Evolutionary conservation across 2,329 filamentous ascomycete genomes (phyloP), one percentile per base, ranked within the genome.

Genomic region (Penicillium sp.): DNA sequence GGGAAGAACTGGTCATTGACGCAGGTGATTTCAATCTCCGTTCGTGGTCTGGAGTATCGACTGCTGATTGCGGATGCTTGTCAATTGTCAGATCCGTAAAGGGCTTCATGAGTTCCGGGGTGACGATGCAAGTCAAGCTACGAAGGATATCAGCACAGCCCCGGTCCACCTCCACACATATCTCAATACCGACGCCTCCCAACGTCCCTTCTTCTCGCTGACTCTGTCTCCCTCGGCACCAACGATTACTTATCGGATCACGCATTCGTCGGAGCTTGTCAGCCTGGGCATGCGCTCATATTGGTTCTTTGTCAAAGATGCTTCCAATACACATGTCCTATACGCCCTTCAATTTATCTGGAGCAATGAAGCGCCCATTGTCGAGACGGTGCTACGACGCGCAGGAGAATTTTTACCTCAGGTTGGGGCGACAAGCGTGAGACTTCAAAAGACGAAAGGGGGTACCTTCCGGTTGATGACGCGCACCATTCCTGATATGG

Each of bases 281-380:
- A 41, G n/a, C 5, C 11, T 60, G 4, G 59, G 59, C 3, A 36
- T 43, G 32, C 59, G 57, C 18, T 60, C 59, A 8, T 41, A 58
- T 32, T 61, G 59, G 59, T 59, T 46, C 39, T 58, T 61, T 14
- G 59, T 61, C 29, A 61, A 60, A 49, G 59, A 61, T n/a, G 2
- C 47, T 4, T 58, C 57, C 23, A 61, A 59, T 23, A 61, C 48
- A 13, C 59, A 60, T 32, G 42, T 58, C 10, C 23, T 60, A 2
- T 61, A 61, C 18, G 59, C 57, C 23, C 48, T 61, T 4, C 59
- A 61, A 36, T 56, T 40, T 3, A 39, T 61, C 11, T 61, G 59
- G 57, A 60, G 55, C 11, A 49, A 61, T 18, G 47, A 57, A 11
- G 51, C 34, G 2, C 59, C 59, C 7, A 61, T 61, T 4, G 51